Evolutionary conservation across 2,329 filamentous ascomycete genomes (phyloP), one percentile per base, ranked within the genome.

Genomic region (Ophiostoma australiae): DNA sequence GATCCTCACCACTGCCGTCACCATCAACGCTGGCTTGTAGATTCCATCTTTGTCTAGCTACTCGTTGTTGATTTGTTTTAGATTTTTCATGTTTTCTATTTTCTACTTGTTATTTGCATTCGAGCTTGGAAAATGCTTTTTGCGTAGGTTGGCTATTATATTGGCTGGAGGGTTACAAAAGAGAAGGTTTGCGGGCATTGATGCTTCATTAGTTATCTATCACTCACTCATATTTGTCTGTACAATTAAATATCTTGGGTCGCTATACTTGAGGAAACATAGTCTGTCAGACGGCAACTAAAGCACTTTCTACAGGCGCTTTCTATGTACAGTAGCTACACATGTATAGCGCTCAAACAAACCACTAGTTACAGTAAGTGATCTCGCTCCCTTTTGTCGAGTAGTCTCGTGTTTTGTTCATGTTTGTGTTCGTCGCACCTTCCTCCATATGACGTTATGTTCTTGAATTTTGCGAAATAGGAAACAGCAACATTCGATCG

Each of bases 1-100:
- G 89, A 81, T 89, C 0, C 93, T 91, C 76, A 92, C 90, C 0
- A 91, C 90, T 0, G 77, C 80, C 17, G 85, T 92, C 67, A 92
- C 89, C 1, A 1, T 72, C 3, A 41, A 67, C 37, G 48, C 67
- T 8, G 70, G 70, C 3, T 17, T 72, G 39, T 72, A 55, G 66
- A 8, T n/a, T 10, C 10, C 10, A 39, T 10, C 1, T 39, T 39
- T 39, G 2, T 37, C n/a, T 23, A n/a, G 17, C 33, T 33, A n/a
- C 3, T 63, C 15, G 58, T 39, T 66, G 17, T 39, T n/a, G 17
- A 37, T 13, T 17, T 41, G 1, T 66, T 39, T 2, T 44, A 17
- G 0, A 5, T 35, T 20, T 35, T 20, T 20, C 23, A 61, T 61
- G 31, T 52, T 55, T 55, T 4, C 23, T 11, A 23, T 27, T 27